phyloP scores from a whole-genome alignment of 177 flowering plant genomes.

The Vitis hybrid region DNA sequence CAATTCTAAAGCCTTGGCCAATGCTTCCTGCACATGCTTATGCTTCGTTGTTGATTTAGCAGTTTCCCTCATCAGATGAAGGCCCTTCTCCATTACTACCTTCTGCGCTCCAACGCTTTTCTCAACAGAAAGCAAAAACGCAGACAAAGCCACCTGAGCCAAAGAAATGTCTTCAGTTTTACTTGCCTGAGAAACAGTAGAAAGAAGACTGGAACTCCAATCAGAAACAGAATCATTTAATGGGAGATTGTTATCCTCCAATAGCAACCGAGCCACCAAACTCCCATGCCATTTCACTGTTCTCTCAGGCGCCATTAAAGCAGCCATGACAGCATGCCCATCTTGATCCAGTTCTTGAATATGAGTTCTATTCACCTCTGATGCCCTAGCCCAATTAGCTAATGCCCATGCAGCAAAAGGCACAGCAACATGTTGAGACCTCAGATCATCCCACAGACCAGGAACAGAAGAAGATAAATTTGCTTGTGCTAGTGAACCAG shows the following conservation, averaged over 20 bases:
- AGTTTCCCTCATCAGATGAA: constrained; percentile 71
- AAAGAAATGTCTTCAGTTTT: constrained; percentile 74
- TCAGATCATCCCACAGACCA: constrained; percentile 99
- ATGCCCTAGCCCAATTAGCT: constrained; percentile 95
- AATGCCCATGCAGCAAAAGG: constrained; percentile 99
- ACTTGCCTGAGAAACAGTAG: constrained; percentile 78
- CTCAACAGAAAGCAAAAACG: constrained; percentile 82
- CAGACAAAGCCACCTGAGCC: constrained; percentile 79
- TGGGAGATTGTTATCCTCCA: constrained; percentile 79
- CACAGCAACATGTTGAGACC: constrained; percentile 88
- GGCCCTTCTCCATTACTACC: constrained; percentile 78
- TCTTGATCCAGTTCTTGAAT: constrained; percentile 92
- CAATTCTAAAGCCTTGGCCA: constrained; percentile 82
- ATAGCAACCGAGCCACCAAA: constrained; percentile 75
- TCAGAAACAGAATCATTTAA: constrained; percentile 80
- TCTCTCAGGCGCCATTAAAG: constrained; percentile 91
- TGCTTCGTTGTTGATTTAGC: constrained; percentile 60
- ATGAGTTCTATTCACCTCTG: constrained; percentile 69
- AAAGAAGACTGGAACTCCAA: constrained; percentile 88
- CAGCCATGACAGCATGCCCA: constrained; percentile 88
- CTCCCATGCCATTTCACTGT: constrained; percentile 99
- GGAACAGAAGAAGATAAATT: constrained; percentile 63
- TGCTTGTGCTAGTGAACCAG: constrained; percentile 28
- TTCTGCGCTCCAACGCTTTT: constrained; percentile 60
- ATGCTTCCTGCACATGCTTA: constrained; percentile 63